A percentile compares a stretch with the other conserved stretches of the same genome.
Evolutionary conservation across 2,329 filamentous ascomycete genomes (phyloP).

Genomic region (Colletotrichum sp.): DNA sequence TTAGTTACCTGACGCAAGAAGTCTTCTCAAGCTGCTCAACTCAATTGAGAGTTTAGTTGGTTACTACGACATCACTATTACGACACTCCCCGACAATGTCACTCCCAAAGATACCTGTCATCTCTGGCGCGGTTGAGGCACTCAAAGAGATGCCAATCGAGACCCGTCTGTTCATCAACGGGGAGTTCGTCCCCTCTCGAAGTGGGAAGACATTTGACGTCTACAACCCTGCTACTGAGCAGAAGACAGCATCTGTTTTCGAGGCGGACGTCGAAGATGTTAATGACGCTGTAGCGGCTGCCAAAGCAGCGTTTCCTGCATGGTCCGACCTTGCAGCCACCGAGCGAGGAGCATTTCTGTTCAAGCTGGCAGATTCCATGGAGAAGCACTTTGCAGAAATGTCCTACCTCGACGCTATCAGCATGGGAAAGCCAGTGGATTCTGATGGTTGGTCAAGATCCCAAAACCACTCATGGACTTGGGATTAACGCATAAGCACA

Average conservation of each 20-base stretch:
- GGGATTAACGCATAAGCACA: constrained; percentile 62
- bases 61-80: not conserved
- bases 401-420: not conserved
- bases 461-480: constrained; percentile 62
- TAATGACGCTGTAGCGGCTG: constrained; percentile 50
- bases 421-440: not conserved
- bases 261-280: constrained; percentile 59
- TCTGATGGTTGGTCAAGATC: constrained; percentile 73
- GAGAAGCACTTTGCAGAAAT: constrained; percentile 41
- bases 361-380: constrained; percentile 67
- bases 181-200: not conserved
- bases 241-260: constrained; percentile 18
- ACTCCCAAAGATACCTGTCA: not conserved
- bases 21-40: not conserved
- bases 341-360: constrained; percentile 64
- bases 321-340: not conserved
- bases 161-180: not conserved
- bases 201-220: not conserved
- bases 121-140: not conserved
- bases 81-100: not conserved
- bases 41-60: not conserved
- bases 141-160: not conserved
- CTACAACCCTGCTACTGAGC: constrained; percentile 24
- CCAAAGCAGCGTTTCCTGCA: constrained; percentile 51
- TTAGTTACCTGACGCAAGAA: not conserved